Evolutionary conservation across 2,329 filamentous ascomycete species (phyloP).

Genomic region (Calycina herbarum): DNA sequence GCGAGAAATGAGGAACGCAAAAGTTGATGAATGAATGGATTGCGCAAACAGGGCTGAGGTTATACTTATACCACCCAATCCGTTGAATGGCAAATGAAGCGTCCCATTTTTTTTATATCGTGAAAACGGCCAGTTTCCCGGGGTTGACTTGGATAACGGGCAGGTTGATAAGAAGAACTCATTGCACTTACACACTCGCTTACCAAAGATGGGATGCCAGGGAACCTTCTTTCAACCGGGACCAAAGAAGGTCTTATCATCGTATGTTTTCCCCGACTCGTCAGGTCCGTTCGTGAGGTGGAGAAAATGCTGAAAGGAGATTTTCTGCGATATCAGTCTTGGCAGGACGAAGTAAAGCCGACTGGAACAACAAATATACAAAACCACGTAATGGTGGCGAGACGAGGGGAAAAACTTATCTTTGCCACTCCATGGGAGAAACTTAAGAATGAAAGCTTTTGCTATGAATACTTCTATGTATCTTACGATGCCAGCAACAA

Average conservation of each 20-base stretch:
- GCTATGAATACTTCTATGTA: no score
- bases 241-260: background rate
- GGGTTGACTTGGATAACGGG: background rate
- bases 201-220: constrained; percentile 1
- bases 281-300: constrained; percentile 4
- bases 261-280: background rate
- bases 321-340: background rate
- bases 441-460: no score
- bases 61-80: background rate
- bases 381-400: background rate
- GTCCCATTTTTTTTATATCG: background rate
- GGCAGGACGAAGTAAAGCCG: background rate
- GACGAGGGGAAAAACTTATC: background rate
- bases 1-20: background rate
- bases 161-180: constrained; percentile 3
- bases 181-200: constrained; percentile 3
- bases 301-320: constrained; percentile 9
- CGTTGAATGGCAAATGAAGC: background rate
- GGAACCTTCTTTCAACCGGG: background rate
- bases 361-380: background rate
- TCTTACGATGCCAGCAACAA: no score
- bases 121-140: background rate
- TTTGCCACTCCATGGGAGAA: no score
- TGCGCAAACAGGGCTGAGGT: background rate
- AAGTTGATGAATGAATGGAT: background rate